Percentiles rank a stretch among this genome's conserved stretches.
Conservation (phyloP, 2,329 filamentous ascomycete genomes). For the Hymenoscyphus fructigenus region DNA sequence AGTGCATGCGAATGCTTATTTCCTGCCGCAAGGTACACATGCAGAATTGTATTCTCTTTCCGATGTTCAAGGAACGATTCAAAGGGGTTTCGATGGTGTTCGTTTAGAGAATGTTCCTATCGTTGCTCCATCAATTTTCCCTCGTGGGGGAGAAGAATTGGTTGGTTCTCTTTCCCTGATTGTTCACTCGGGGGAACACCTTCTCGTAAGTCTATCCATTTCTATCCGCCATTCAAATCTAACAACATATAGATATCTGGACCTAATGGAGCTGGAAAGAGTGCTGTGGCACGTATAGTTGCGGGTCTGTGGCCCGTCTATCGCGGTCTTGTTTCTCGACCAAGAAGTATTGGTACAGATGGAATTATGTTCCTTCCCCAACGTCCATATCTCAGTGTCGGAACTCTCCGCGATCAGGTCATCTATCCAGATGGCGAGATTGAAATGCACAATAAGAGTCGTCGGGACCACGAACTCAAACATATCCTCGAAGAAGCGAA, state of each 20-base stretch:
- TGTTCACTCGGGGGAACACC: conserved; percentile 85
- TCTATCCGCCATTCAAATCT: conserved; percentile 6
- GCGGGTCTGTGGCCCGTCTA: conserved; percentile 96
- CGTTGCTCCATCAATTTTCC: conserved; percentile 84
- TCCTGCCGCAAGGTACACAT: conserved; percentile 61
- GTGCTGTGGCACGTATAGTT: conserved; percentile 79
- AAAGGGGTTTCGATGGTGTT: conserved; percentile 93
- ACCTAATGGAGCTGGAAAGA: conserved; percentile 92
- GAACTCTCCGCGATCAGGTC: conserved; percentile 92
- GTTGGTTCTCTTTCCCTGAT: conserved; percentile 87
- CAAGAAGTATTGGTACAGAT: conserved; percentile 75
- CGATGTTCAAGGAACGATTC: conserved; percentile 89
- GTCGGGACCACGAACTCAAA: conserved; percentile 75
- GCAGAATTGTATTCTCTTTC: conserved; percentile 85
- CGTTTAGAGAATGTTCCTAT: conserved; percentile 90
- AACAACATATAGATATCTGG: conserved; percentile 68
- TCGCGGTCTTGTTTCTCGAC: conserved; percentile 84
- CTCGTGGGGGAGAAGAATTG: conserved; percentile 87
- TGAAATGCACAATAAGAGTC: conserved; percentile 83
- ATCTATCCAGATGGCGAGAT: conserved; percentile 95
- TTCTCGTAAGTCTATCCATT: conserved; percentile 55
- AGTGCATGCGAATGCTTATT: conserved; percentile 88
- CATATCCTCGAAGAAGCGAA: conserved; percentile 77
- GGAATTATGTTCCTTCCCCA: conserved; percentile 99
- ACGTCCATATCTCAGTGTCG: conserved; percentile 85